phyloP scores from a whole-genome alignment of 345 rosid species.

The Citrus reticulata region DNA sequence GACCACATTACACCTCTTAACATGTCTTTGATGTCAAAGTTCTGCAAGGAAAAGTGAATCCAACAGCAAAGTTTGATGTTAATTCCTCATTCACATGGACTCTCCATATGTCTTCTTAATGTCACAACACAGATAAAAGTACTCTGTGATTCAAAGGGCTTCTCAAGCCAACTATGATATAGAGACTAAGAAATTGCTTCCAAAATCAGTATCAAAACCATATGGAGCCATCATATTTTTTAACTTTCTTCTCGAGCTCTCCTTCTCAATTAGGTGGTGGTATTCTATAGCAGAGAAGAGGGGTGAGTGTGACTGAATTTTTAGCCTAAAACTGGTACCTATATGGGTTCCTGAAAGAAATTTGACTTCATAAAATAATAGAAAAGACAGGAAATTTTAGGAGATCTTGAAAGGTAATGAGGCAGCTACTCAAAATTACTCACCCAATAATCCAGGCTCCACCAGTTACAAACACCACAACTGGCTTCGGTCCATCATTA shows the following conservation, averaged over 20 bases:
- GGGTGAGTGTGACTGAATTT: neutral
- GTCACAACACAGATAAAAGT: neutral
- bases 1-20: neutral
- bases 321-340: neutral
- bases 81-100: neutral
- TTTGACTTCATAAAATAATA: neutral
- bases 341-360: neutral
- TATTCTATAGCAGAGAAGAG: neutral
- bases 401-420: neutral
- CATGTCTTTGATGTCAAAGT: neutral
- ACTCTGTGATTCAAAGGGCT: neutral
- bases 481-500: conserved; percentile 70
- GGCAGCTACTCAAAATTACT: conserved; percentile 24
- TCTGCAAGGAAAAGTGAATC: neutral
- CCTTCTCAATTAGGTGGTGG: neutral
- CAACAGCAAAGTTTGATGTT: neutral
- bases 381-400: neutral
- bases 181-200: neutral
- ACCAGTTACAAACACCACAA: conserved; percentile 89
- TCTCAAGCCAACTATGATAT: neutral
- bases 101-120: neutral
- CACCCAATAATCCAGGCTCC: conserved; percentile 99
- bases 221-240: neutral
- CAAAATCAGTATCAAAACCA: neutral
- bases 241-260: neutral